phyloP scores from a whole-genome alignment of 1,139 yeast genomes.

The Taiozyma onychis region DNA sequence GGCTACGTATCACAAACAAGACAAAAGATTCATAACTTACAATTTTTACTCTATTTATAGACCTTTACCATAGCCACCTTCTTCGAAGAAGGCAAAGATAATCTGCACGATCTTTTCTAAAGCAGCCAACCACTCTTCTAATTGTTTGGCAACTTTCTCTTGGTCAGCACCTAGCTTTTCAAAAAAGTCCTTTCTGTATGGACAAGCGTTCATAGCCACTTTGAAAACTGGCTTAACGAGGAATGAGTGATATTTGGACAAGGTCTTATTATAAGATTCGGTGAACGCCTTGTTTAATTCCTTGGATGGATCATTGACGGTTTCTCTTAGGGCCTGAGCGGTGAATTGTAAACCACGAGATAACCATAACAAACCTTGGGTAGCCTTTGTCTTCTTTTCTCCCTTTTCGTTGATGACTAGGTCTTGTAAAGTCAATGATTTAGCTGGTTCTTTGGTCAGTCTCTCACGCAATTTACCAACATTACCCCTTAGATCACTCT shows the following conservation, averaged over 20 bases:
- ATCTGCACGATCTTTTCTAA: slow-evolving; percentile 68
- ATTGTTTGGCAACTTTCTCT: slow-evolving; percentile 57
- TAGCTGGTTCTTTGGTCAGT: slow-evolving; percentile 58
- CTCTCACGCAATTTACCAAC: slow-evolving; percentile 68
- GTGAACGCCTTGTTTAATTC: slow-evolving; percentile 79
- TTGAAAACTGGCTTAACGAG: slow-evolving; percentile 82
- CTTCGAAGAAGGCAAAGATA: slow-evolving; percentile 68
- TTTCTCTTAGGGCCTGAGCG: slow-evolving; percentile 80
- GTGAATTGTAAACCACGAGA: slow-evolving; percentile 84
- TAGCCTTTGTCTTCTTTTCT: slow-evolving; percentile 68
- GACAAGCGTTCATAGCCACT: slow-evolving; percentile 94
- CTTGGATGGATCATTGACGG: slow-evolving; percentile 50
- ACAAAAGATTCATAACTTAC: neutral
- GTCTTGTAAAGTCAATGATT: slow-evolving; percentile 66
- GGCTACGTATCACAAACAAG: too few species aligned
- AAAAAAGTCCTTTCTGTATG: slow-evolving; percentile 83
- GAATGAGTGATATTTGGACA: slow-evolving; percentile 77
- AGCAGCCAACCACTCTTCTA: slow-evolving; percentile 69
- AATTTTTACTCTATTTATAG: slow-evolving; percentile 36
- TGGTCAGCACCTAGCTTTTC: slow-evolving; percentile 70
- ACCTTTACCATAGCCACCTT: slow-evolving; percentile 88
- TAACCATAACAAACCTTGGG: slow-evolving; percentile 89
- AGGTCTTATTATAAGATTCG: slow-evolving; percentile 73
- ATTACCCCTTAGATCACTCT: slow-evolving; percentile 85
- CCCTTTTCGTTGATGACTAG: slow-evolving; percentile 64